phyloP scores from a whole-genome alignment of 306 rosid genomes.

The Nissolia schottii region DNA sequence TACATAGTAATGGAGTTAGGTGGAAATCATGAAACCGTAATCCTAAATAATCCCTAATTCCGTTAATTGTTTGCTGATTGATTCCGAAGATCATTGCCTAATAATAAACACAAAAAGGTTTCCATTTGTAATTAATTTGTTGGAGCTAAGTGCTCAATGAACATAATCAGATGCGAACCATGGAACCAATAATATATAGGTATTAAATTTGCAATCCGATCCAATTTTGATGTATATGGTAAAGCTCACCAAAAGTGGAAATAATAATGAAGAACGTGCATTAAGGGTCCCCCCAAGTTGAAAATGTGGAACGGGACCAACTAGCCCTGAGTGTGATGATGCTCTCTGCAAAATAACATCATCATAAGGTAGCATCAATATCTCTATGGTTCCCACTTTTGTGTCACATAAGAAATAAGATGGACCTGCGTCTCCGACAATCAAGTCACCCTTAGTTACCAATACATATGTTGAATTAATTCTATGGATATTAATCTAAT shows the following conservation, averaged over 20 bases:
- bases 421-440: constrained; percentile 16
- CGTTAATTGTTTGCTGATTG: not conserved
- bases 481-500: not conserved
- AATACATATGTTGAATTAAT: not conserved
- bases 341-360: constrained; percentile 23
- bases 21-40: not conserved
- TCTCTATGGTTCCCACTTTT: constrained; percentile 42
- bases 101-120: constrained; percentile 30
- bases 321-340: constrained; percentile 28
- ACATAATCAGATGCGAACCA: constrained; percentile 14
- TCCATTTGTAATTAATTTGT: constrained; percentile 17
- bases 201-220: constrained; percentile 8
- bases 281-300: constrained; percentile 45
- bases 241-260: constrained; percentile 35
- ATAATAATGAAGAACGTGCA: constrained; percentile 42
- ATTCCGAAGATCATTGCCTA: constrained; percentile 27
- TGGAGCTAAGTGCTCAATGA: not conserved
- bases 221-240: not conserved
- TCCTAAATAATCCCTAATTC: not conserved
- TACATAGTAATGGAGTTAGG: constrained; percentile 19
- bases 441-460: not conserved
- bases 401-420: constrained; percentile 28
- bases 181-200: not conserved
- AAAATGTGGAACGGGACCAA: constrained; percentile 41
- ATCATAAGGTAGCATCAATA: constrained; percentile 31